Evolutionary conservation across 2,329 filamentous ascomycete genomes (phyloP), one percentile per base, ranked within the genome.

Genomic region (Botryotinia convoluta): DNA sequence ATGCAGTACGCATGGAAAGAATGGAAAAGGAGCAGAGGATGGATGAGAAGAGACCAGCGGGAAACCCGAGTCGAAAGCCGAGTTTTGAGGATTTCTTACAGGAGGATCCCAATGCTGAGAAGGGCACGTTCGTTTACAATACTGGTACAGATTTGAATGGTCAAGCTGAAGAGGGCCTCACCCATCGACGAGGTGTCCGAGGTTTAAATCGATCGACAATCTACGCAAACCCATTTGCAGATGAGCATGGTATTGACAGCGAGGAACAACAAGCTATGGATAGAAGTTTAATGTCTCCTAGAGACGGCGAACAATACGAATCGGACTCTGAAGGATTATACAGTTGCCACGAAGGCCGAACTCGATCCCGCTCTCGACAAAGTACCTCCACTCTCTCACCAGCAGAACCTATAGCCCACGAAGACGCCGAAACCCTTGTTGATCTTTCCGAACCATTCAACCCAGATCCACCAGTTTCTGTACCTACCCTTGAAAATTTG

Each of bases 41-140:
- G 62, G 74, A 74, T 74, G 76, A 73, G 29, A 74, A 73, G 22
- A 75, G 76, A 71, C 74, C 80, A 22, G 78, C 79, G 69, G 82
- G 81, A 69, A 74, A 59, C 29, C 35, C 74, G 51, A 79, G 76
- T 73, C 74, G 74, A 44, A 73, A 75, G 72, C 74, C 79, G 69
- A 74, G 77, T 75, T 91, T 91, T 78, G 89, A 91, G 76, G 88
- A 90, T 76, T 89, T 91, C 74, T 79, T 91, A 71, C 82, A 82
- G 65, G 84, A 84, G 57, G 88, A 90, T 70, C 79, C 81, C 59
- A 80, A 76, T n/a, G 86, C 84, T 74, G 88, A 89, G 76, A 83
- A 84, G 72, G 88, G 88, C 59, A 84, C 88, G 0, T 88, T 84
- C 76, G 85, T 91, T 59, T 88, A 87, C 81, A 89, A 89, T 78